Evolutionary conservation across 768 basidiomycete species (phyloP), one percentile per base, ranked within the genome.

Genomic region (Collybiopsis confluens): DNA sequence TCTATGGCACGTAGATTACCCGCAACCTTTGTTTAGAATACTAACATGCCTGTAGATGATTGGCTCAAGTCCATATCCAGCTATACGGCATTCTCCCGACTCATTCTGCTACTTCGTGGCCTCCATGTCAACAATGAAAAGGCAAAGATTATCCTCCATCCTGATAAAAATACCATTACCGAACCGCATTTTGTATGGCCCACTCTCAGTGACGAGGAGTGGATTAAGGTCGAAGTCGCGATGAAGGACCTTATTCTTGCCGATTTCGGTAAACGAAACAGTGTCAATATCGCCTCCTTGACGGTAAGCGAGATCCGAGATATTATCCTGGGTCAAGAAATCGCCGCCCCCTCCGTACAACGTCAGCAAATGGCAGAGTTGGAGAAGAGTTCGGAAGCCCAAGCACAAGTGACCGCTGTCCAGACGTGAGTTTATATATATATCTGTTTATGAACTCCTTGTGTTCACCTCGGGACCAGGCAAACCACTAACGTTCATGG

Each of bases 81-180:
- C 62, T 99, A 98, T 70, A 98, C 97, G 15, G 97, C 97, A 13
- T 99, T 99, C 80, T 98, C 96, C 24, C 90, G 97, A 52, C 78
- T 99, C 37, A 98, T 98, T 59, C 82, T 98, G n/a, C 81, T 98
- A 26, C 82, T 99, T 21, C 95, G 97, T 71, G 95, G 92, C 35
- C 79, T 98, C 27, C 97, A 98, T 68, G 97, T 98, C 71, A 98
- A 99, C 73, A 97, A 98, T 64, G 97, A 98, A 68, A 99, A 99
- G 75, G 94, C 97, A 24, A 99, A 99, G 78, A 88, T 99, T 62
- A 94, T 99, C 58, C 76, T 99, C 35, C 93, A 95, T 59, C 97
- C 97, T 0, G 95, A 98, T 75, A 96, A 97, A 72, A 88, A 86
- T 54, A 98, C 96, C 1, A 88, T 96, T 62, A 98, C 97, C 2